phyloP scores from a whole-genome alignment of 495 filamentous ascomycete species.

The Penicillium argentinense region DNA sequence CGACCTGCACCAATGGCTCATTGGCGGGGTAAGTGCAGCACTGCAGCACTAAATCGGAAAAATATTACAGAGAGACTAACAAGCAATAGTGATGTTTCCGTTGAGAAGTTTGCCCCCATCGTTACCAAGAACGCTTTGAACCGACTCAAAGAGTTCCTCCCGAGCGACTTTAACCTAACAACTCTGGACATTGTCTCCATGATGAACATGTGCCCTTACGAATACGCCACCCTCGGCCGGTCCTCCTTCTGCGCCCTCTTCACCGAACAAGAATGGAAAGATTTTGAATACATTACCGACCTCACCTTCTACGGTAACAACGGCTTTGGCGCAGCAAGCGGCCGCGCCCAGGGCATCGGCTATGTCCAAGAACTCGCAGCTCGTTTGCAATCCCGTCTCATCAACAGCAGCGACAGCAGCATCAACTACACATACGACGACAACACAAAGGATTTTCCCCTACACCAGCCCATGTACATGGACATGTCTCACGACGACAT shows the following conservation, averaged over 20 bases:
- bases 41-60: no score
- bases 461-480: slow-evolving; percentile 52
- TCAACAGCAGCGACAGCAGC: slow-evolving; percentile 52
- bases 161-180: slow-evolving; percentile 47
- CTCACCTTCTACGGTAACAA: slow-evolving; percentile 57
- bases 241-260: slow-evolving; percentile 54
- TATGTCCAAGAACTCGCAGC: slow-evolving; percentile 63
- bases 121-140: slow-evolving; percentile 17
- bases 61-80: no score
- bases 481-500: slow-evolving; percentile 44
- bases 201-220: slow-evolving; percentile 45
- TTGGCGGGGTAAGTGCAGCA: slow-evolving; percentile 1
- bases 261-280: slow-evolving; percentile 57
- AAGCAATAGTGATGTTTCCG: background rate
- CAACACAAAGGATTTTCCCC: slow-evolving; percentile 45
- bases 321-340: slow-evolving; percentile 57
- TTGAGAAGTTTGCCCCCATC: slow-evolving; percentile 14
- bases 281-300: slow-evolving; percentile 57
- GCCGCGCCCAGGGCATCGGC: slow-evolving; percentile 62
- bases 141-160: slow-evolving; percentile 24
- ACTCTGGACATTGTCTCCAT: slow-evolving; percentile 52
- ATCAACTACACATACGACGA: slow-evolving; percentile 59
- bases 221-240: slow-evolving; percentile 27
- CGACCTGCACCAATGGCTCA: slow-evolving; percentile 24
- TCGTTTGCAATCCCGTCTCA: slow-evolving; percentile 54